These are phyloP conservation scores for Aspergillus oerlinghausenensis DNA, from an alignment of 2,329 filamentous ascomycete species.

Conservation along the genomic window DNA sequence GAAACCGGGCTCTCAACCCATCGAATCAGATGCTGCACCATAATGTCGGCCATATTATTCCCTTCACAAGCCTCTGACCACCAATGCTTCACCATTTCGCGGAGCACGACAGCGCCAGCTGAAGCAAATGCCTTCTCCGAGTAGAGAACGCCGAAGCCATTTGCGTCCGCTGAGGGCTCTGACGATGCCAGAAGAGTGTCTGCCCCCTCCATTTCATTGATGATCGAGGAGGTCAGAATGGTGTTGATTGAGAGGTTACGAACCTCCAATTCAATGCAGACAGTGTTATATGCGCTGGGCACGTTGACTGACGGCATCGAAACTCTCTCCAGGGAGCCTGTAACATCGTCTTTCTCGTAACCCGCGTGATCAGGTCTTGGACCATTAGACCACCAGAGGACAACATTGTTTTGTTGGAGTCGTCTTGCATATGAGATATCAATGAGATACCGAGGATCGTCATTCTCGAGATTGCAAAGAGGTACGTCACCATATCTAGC, in stretches of 20 bases:
- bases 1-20: constrained; percentile 95
- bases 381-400: constrained; percentile 92
- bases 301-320: constrained; percentile 93
- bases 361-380: constrained; percentile 91
- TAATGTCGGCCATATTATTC: constrained; percentile 91
- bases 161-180: constrained; percentile 56
- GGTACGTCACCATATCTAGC: constrained; percentile 91
- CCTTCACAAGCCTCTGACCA: constrained; percentile 91
- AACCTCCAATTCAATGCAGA: constrained; percentile 91
- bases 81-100: constrained; percentile 98
- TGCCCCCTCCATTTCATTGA: constrained; percentile 90
- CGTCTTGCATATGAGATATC: constrained; percentile 91
- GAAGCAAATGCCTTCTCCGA: constrained; percentile 91
- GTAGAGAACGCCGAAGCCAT: constrained; percentile 65
- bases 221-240: constrained; percentile 89
- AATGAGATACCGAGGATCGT: constrained; percentile 91
- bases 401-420: constrained; percentile 84
- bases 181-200: constrained; percentile 83
- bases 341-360: constrained; percentile 86
- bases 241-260: constrained; percentile 97
- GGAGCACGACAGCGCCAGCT: constrained; percentile 80
- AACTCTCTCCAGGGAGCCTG: constrained; percentile 76
- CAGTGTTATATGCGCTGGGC: constrained; percentile 87
- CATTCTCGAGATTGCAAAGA: constrained; percentile 88
- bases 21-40: constrained; percentile 93